Base-by-base conservation (phyloP, 1,139 yeast genomes). In the Yamadazyma kanchanaburiensis region DNA sequence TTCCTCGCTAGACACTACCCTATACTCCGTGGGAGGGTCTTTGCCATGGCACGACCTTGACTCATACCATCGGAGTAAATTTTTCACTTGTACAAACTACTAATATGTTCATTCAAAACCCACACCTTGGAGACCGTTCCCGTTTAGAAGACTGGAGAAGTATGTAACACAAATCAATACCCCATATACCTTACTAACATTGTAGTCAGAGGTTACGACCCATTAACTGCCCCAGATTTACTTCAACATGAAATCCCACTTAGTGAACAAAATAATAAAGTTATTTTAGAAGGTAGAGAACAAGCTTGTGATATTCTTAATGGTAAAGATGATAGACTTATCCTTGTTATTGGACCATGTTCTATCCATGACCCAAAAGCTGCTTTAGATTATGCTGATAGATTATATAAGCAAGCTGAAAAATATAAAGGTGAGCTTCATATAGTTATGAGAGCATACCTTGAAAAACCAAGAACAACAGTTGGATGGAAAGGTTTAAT, bases 401-500 rank as follows among this genome's bases (percentile, higher is more conserved):
- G 84, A 46, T 70, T 91, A 45, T 73, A 78, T 55, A 69, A 69
- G 40, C 63, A 83, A 40, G 68, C 88, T 26, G 80, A 75, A 30
- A 86, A 85, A 60, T 72, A 85, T 42, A 59, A 75, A 38, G 76
- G 70, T 34, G 97, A 91, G 45, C 68, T 91, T 42, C 81, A 83
- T 31, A 75, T 91, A 39, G 74, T 91, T 45, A 91, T 91, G 97
- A 80, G 97, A 64, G 97, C 97, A 11, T 91, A 91, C 73, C 73
- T 91, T 49, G 98, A 91, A 63, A 91, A 91, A 64, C 98, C 98
- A 52, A 80, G 98, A 68, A 91, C 98, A 41, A 91, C 97, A 19
- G 97, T 91, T 33, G 98, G 98, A 42, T 91, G 98, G 98, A 91
- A 91, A 67, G 98, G 98, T 43, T 71, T 91, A 53, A 88, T 91